These are phyloP conservation scores for Metarhizium anisopliae DNA, from an alignment of 2,329 filamentous ascomycete species.

Conservation along the genomic window DNA sequence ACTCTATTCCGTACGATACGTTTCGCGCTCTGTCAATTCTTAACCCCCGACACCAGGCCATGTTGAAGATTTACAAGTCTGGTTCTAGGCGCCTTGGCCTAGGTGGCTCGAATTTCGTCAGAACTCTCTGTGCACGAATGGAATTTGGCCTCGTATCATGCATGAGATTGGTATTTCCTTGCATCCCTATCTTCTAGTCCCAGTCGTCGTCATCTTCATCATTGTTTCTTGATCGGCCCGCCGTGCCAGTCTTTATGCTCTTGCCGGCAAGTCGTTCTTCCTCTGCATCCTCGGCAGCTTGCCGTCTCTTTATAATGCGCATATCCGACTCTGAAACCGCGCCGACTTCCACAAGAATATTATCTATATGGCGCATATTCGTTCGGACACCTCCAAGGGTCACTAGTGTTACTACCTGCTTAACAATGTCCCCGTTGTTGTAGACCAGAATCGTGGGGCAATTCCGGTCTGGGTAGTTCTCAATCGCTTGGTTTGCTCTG, in stretches of 20 bases:
- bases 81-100: background rate
- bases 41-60: no score
- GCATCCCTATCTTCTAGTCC: conserved; percentile 36
- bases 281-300: conserved; percentile 50
- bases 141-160: no score
- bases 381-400: conserved; percentile 67
- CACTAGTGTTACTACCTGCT: conserved; percentile 82
- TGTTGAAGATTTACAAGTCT: background rate
- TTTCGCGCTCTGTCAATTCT: no score
- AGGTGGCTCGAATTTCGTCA: background rate
- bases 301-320: conserved; percentile 57
- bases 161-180: no score
- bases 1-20: no score
- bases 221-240: conserved; percentile 29
- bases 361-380: conserved; percentile 67
- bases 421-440: conserved; percentile 83
- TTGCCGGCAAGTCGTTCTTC: conserved; percentile 43
- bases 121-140: background rate
- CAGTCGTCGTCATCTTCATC: conserved; percentile 47
- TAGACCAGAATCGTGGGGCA: conserved; percentile 92
- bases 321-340: conserved; percentile 72
- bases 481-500: conserved; percentile 82
- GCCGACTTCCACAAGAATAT: conserved; percentile 71
- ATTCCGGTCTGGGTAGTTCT: conserved; percentile 91
- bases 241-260: conserved; percentile 42